Evolutionary conservation across 1,284 basidiomycete species (phyloP).

Genomic region (Austroboletus sp.): DNA sequence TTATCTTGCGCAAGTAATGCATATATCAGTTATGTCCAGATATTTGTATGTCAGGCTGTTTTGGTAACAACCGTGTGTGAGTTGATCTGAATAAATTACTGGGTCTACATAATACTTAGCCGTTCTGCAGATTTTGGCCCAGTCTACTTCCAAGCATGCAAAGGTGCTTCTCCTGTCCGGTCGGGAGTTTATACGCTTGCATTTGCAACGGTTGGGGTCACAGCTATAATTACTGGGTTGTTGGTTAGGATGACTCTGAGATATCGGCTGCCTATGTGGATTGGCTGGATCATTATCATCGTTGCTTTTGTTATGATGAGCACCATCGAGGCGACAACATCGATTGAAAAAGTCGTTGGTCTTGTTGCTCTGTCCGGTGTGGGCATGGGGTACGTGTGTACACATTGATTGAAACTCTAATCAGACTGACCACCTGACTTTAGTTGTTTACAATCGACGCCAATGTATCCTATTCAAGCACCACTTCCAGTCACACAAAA

Average conservation of each 20-base stretch:
- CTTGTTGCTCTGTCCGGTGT: neutral
- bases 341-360: conserved; percentile 1
- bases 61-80: neutral
- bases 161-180: neutral
- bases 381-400: conserved; percentile 9
- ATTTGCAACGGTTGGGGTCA: neutral
- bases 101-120: no score
- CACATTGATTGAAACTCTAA: neutral
- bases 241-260: conserved; percentile 1
- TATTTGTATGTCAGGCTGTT: neutral
- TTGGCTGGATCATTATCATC: conserved; percentile 4
- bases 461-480: conserved; percentile 30
- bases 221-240: neutral
- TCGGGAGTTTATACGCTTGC: conserved; percentile 12
- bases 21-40: conserved; percentile 9
- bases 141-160: conserved; percentile 7
- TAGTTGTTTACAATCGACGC: neutral
- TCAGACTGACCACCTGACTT: neutral
- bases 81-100: no score
- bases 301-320: conserved; percentile 6
- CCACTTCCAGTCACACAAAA: conserved; percentile 31
- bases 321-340: conserved; percentile 1
- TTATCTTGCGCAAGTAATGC: neutral
- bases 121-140: conserved; percentile 10
- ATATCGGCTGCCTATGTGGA: conserved; percentile 10